phyloP scores from a whole-genome alignment of 495 filamentous ascomycete genomes.

The Evansstolkia leycettana region DNA sequence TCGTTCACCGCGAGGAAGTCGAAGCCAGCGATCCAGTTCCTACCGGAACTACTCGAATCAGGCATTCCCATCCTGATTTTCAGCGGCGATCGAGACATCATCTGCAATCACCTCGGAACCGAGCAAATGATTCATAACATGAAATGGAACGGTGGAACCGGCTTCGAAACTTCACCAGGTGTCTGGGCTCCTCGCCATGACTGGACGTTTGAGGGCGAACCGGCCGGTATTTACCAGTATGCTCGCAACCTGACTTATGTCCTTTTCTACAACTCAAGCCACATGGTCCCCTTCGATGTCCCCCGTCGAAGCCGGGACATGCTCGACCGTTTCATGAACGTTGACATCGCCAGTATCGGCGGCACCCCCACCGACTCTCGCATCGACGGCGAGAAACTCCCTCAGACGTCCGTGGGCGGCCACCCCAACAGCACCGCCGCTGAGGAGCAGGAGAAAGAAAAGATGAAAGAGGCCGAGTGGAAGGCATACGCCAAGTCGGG shows the following conservation, averaged over 20 bases:
- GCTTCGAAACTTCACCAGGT: slow-evolving; percentile 82
- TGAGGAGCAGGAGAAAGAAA: slow-evolving; percentile 59
- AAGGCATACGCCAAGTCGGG: slow-evolving; percentile 85
- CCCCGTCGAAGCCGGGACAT: slow-evolving; percentile 83
- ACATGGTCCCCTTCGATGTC: slow-evolving; percentile 96
- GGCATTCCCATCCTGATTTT: slow-evolving; percentile 73
- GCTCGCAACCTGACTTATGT: slow-evolving; percentile 94
- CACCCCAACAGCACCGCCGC: slow-evolving; percentile 70
- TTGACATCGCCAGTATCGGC: slow-evolving; percentile 86
- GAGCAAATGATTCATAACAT: slow-evolving; percentile 85
- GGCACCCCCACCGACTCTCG: slow-evolving; percentile 71
- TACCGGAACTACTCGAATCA: slow-evolving; percentile 62
- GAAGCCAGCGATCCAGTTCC: slow-evolving; percentile 55
- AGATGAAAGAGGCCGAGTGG: slow-evolving; percentile 79
- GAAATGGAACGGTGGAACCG: slow-evolving; percentile 80
- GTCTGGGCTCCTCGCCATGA: slow-evolving; percentile 83
- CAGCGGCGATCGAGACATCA: slow-evolving; percentile 85
- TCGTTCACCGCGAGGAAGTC: slow-evolving; percentile 59
- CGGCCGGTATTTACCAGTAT: slow-evolving; percentile 85
- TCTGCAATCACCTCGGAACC: slow-evolving; percentile 95
- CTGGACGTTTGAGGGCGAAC: slow-evolving; percentile 89
- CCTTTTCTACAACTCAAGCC: slow-evolving; percentile 85
- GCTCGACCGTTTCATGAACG: slow-evolving; percentile 91
- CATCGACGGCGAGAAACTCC: slow-evolving; percentile 79
- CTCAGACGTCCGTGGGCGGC: slow-evolving; percentile 76